Conservation (phyloP, 2,329 filamentous ascomycete genomes). For the Talaromyces sp. region DNA sequence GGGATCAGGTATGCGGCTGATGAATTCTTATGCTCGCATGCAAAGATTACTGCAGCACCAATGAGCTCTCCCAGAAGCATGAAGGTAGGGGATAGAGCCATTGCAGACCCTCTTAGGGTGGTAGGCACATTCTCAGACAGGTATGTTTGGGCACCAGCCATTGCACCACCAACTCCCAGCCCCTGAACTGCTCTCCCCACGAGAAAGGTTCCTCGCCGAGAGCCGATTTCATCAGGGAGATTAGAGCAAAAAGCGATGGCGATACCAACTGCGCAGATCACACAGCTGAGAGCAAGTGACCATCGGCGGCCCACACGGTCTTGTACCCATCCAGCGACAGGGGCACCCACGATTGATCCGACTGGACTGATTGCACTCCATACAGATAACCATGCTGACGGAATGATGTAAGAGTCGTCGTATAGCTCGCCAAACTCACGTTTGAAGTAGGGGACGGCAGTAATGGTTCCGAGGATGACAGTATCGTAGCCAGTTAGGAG, state of each 20-base stretch:
- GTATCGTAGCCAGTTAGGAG: conserved; percentile 30
- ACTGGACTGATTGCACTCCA: conserved; percentile 48
- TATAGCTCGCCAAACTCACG: conserved; percentile 38
- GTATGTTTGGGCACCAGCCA: conserved; percentile 51
- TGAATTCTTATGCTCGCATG: conserved; percentile 28
- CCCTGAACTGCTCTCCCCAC: conserved; percentile 53
- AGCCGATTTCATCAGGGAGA: conserved; percentile 27
- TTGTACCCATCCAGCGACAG: conserved; percentile 44
- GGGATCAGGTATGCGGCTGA: conserved; percentile 35
- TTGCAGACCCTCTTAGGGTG: conserved; percentile 49
- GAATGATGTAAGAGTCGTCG: conserved; percentile 40
- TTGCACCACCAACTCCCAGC: conserved; percentile 49
- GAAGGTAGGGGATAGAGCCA: conserved; percentile 55
- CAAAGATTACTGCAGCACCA: conserved; percentile 48
- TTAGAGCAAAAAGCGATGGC: conserved; percentile 40
- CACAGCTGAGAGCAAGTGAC: conserved; percentile 39
- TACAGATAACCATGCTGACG: conserved; percentile 49
- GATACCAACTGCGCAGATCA: conserved; percentile 43
- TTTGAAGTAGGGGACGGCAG: conserved; percentile 28
- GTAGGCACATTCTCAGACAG: conserved; percentile 55
- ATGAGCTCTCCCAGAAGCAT: conserved; percentile 54
- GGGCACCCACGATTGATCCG: conserved; percentile 43
- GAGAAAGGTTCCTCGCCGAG: conserved; percentile 46
- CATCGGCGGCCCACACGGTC: conserved; percentile 45
- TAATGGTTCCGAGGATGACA: conserved; percentile 27